These are phyloP conservation scores for Tetraselmis chui DNA, from an alignment of 139 green algal species.

Conservation along the genomic window DNA sequence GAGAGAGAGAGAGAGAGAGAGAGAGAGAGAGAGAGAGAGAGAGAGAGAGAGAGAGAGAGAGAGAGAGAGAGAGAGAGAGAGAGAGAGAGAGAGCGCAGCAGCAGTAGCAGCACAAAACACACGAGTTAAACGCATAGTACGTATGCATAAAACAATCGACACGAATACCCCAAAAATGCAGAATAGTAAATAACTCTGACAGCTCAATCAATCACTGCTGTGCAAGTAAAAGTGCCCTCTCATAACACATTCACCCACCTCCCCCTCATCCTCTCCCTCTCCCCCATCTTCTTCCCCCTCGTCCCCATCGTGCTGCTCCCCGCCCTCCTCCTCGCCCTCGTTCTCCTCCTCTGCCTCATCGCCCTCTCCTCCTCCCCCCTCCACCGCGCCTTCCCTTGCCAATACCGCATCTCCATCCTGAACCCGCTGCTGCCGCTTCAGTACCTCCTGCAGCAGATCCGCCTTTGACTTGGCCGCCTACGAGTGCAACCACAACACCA, in stretches of 20 bases:
- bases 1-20: too few relatives aligned
- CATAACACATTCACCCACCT: too few relatives aligned
- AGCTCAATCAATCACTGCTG: too few relatives aligned
- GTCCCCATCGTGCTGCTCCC: background rate
- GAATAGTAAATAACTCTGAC: too few relatives aligned
- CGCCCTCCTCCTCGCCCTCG: background rate
- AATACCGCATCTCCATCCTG: background rate
- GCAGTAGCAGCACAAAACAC: too few relatives aligned
- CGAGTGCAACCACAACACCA: background rate
- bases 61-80: too few relatives aligned
- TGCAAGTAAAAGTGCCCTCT: background rate
- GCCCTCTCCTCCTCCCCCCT: background rate
- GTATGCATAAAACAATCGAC: too few relatives aligned
- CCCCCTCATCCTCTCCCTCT: background rate
- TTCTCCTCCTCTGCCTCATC: background rate
- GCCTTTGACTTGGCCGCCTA: background rate
- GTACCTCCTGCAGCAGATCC: background rate
- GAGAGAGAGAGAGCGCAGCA: too few relatives aligned
- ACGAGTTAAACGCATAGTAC: too few relatives aligned
- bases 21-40: too few relatives aligned
- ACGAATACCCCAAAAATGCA: too few relatives aligned
- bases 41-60: too few relatives aligned
- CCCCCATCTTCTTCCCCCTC: background rate
- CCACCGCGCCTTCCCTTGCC: background rate
- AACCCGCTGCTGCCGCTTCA: background rate